Conservation (phyloP, 345 rosid species). For the Acer negundo region DNA sequence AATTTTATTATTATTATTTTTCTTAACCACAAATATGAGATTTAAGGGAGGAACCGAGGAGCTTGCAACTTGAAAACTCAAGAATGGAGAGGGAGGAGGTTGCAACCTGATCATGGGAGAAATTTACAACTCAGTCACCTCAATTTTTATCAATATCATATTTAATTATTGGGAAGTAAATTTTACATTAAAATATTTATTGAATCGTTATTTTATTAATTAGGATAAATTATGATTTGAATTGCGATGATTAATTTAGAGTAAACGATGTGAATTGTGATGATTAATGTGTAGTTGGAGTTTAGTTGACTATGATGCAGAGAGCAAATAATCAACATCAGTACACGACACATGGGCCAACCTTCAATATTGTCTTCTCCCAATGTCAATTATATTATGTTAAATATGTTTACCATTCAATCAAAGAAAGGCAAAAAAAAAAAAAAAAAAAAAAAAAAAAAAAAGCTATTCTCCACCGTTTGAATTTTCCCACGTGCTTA, state of each 20-base stretch:
- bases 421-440: neutral
- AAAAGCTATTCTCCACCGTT: neutral
- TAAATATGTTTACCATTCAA: neutral
- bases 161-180: neutral
- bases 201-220: too few relatives aligned
- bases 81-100: too few relatives aligned
- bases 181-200: too few relatives aligned
- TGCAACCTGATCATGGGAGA: too few relatives aligned
- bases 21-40: too few relatives aligned
- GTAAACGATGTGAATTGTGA: neutral
- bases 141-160: neutral
- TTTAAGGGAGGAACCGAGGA: too few relatives aligned
- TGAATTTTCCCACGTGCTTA: slow-evolving; percentile 13
- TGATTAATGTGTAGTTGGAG: neutral
- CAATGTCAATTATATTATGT: neutral
- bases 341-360: slow-evolving; percentile 8
- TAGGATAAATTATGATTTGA: neutral
- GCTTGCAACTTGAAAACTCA: too few relatives aligned
- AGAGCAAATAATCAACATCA: neutral
- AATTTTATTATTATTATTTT: too few relatives aligned
- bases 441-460: neutral
- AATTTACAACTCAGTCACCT: too few relatives aligned
- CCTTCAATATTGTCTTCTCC: neutral
- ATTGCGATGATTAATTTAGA: neutral
- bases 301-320: neutral